Evolutionary conservation across 2,329 filamentous ascomycete species (phyloP).

Genomic region (Venturia oleaginea): DNA sequence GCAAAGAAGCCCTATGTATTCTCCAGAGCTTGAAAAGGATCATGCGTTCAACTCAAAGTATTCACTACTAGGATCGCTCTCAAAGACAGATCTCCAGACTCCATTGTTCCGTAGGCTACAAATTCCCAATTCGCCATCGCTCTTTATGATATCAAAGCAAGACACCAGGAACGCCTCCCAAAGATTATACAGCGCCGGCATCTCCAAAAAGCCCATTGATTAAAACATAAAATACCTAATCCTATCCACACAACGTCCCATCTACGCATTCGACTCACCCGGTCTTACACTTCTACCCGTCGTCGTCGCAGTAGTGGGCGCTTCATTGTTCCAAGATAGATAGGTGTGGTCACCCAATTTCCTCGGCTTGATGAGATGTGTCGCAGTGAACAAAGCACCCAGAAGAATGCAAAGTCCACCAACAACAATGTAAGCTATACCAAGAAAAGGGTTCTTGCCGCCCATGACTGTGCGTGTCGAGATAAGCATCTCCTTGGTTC

Average conservation of each 20-base stretch:
- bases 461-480: slow-evolving; percentile 89
- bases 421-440: slow-evolving; percentile 91
- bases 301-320: slow-evolving; percentile 46
- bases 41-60: too few species aligned
- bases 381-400: slow-evolving; percentile 78
- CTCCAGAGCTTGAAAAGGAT: too few species aligned
- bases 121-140: background rate
- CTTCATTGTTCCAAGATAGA: slow-evolving; percentile 83
- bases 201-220: background rate
- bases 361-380: slow-evolving; percentile 84
- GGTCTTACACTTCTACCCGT: slow-evolving; percentile 33
- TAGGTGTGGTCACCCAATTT: slow-evolving; percentile 98
- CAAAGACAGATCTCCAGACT: too few species aligned
- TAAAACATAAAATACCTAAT: background rate
- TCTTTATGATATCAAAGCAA: background rate
- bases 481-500: slow-evolving; percentile 82
- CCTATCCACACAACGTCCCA: background rate
- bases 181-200: background rate
- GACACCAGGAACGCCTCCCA: background rate
- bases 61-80: too few species aligned
- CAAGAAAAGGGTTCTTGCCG: slow-evolving; percentile 88
- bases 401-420: slow-evolving; percentile 87
- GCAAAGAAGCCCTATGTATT: too few species aligned
- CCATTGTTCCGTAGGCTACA: background rate
- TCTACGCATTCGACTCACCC: slow-evolving; percentile 19